phyloP scores from a whole-genome alignment of 208 protist species.

The Acanthamoeba lenticulata region DNA sequence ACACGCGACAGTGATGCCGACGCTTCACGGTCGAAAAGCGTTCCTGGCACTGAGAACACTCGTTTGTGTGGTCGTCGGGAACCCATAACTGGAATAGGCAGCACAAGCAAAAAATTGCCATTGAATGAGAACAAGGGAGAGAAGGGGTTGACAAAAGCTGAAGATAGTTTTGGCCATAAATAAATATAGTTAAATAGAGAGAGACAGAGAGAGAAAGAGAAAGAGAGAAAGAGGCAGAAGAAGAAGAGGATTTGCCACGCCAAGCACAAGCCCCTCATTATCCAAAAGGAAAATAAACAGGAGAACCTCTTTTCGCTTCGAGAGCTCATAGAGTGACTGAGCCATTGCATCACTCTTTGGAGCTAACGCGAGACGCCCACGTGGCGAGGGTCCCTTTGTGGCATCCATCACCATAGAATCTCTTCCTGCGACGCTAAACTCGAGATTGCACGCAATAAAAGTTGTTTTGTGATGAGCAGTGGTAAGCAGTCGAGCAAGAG shows the following conservation, averaged over 20 bases:
- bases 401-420: not conserved
- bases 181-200: too few relatives aligned
- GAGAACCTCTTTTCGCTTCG: not conserved
- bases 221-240: too few relatives aligned
- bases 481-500: too few relatives aligned
- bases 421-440: not conserved
- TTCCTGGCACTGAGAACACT: not conserved
- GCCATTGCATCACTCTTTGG: not conserved
- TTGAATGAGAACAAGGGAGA: too few relatives aligned
- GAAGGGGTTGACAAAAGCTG: too few relatives aligned
- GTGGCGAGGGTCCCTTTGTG: not conserved
- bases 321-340: not conserved
- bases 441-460: not conserved
- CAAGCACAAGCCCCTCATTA: too few relatives aligned
- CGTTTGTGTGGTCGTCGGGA: not conserved
- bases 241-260: too few relatives aligned
- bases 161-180: too few relatives aligned
- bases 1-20: constrained; percentile 22
- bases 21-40: constrained; percentile 25
- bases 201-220: too few relatives aligned
- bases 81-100: constrained; percentile 4
- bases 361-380: not conserved
- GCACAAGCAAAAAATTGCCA: not conserved
- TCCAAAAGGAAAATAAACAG: not conserved
- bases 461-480: too few relatives aligned